These are phyloP conservation scores for Pholiota conissans DNA, from an alignment of 768 basidiomycete genomes.

Conservation along the genomic window DNA sequence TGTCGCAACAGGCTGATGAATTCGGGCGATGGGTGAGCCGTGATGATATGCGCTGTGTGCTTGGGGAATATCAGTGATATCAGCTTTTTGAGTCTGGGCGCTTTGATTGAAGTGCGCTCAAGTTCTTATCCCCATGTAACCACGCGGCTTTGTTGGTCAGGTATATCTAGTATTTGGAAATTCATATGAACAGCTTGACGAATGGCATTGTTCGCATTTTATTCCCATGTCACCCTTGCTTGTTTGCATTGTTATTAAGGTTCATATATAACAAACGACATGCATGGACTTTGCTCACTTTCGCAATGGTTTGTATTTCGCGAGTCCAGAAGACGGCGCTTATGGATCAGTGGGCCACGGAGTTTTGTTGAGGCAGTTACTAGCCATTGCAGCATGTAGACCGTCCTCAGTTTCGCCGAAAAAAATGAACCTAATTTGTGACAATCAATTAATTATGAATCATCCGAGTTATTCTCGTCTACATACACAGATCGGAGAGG, in stretches of 20 bases:
- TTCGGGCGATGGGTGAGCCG: no score
- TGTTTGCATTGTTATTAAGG: not conserved
- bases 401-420: not conserved
- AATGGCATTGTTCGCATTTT: slow-evolving; percentile 4
- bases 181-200: not conserved
- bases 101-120: not conserved
- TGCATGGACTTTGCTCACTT: not conserved
- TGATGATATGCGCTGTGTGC: no score
- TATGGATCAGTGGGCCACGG: not conserved
- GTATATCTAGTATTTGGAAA: not conserved
- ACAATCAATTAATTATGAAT: slow-evolving; percentile 1
- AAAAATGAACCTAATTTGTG: not conserved
- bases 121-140: not conserved
- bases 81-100: not conserved
- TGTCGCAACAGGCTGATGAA: no score
- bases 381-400: not conserved
- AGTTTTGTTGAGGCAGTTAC: not conserved
- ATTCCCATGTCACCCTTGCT: slow-evolving; percentile 2
- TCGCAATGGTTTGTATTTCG: not conserved
- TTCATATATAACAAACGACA: not conserved
- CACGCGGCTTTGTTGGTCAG: not conserved
- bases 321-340: not conserved
- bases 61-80: not conserved
- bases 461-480: not conserved
- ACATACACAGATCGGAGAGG: not conserved